Percentiles rank a stretch among this genome's conserved stretches.
These are phyloP conservation scores for Barnettozyma vustinii DNA, from an alignment of 805 yeast species.

Conservation along the genomic window DNA sequence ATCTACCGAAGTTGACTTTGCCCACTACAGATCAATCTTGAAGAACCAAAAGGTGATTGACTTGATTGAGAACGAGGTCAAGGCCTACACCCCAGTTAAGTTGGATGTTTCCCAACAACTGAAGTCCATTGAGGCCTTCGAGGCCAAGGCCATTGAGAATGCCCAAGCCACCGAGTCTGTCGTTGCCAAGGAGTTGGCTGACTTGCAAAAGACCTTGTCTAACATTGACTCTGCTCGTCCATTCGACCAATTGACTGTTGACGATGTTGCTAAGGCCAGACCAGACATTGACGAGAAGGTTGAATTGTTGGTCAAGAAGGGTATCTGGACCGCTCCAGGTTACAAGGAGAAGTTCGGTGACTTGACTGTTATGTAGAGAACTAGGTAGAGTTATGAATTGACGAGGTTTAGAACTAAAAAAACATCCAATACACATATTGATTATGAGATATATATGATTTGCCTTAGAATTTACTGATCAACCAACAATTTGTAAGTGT, in stretches of 20 bases:
- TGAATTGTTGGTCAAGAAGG: constrained; percentile 88
- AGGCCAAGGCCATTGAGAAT: constrained; percentile 91
- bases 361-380: constrained; percentile 73
- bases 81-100: constrained; percentile 74
- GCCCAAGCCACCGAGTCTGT: constrained; percentile 90
- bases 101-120: constrained; percentile 85
- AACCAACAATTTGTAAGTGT: no score
- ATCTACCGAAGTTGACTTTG: constrained; percentile 74
- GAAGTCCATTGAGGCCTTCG: constrained; percentile 88
- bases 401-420: constrained; percentile 5
- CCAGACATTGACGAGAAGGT: constrained; percentile 98
- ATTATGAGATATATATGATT: constrained; percentile 8
- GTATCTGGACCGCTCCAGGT: constrained; percentile 97
- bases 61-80: constrained; percentile 74
- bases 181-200: constrained; percentile 79
- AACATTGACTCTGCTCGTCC: constrained; percentile 98
- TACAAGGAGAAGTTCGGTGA: constrained; percentile 98
- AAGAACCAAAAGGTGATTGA: constrained; percentile 76
- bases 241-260: constrained; percentile 93
- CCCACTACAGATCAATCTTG: constrained; percentile 70
- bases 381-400: constrained; percentile 6
- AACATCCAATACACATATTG: constrained; percentile 14
- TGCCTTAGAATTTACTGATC: no score
- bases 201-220: constrained; percentile 80
- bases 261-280: constrained; percentile 90